phyloP scores from a whole-genome alignment of 805 yeast genomes.

The Tetrapisispora fleetii region DNA sequence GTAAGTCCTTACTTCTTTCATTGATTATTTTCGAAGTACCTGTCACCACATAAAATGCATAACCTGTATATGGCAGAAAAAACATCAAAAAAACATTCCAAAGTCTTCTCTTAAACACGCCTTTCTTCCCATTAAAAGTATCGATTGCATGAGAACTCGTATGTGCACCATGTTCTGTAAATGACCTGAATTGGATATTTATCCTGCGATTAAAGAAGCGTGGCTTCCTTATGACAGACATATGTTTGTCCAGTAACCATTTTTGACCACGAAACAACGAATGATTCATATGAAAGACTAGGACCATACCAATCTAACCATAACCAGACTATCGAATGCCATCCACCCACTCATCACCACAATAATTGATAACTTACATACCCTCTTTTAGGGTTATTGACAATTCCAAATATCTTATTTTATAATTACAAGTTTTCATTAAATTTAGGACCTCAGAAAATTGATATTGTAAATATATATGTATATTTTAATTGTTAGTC shows the following conservation, averaged over 20 bases:
- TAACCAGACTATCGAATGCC: neutral
- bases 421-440: neutral
- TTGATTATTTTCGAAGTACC: constrained; percentile 46
- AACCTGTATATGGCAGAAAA: constrained; percentile 48
- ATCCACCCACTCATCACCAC: neutral
- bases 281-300: neutral
- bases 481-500: no score
- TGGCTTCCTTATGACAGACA: neutral
- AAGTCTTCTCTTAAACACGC: neutral
- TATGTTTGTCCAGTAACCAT: neutral
- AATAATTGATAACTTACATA: neutral
- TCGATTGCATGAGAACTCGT: no score
- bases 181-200: no score
- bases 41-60: constrained; percentile 51
- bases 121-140: neutral
- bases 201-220: neutral
- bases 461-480: neutral
- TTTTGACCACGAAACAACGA: neutral
- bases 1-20: constrained; percentile 28
- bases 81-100: constrained; percentile 1
- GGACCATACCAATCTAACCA: neutral
- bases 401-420: neutral
- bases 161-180: neutral
- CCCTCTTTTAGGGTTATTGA: no score
- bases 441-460: neutral